Percentiles rank a stretch among this genome's conserved stretches.
Evolutionary conservation across 164 flowering plant genomes (phyloP).

Genomic region (Aristolochia fimbriata): DNA sequence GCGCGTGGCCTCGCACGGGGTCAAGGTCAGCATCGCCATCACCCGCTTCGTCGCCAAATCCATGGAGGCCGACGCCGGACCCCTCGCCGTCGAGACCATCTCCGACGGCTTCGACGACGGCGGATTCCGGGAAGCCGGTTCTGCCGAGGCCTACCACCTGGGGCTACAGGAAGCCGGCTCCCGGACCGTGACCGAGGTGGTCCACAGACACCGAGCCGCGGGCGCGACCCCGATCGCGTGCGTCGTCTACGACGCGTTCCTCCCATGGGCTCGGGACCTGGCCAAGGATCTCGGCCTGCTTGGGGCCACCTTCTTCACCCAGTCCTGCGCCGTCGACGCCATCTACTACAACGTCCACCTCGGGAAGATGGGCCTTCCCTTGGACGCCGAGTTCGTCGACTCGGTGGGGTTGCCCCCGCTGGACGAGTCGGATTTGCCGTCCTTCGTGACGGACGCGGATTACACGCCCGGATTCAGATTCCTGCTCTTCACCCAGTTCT

Average conservation of each 20-base stretch:
- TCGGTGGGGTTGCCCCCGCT: conserved; percentile 24
- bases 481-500: conserved; percentile 10
- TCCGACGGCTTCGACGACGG: conserved; percentile 14
- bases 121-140: conserved; percentile 1
- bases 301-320: conserved; percentile 44
- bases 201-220: conserved; percentile 6
- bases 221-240: conserved; percentile 10
- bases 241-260: conserved; percentile 32
- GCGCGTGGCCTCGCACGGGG: conserved; percentile 17
- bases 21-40: conserved; percentile 12
- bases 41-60: conserved; percentile 6
- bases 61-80: neutral
- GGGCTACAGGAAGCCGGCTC: conserved; percentile 8
- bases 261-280: conserved; percentile 37
- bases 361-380: conserved; percentile 10
- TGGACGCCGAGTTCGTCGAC: neutral
- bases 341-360: conserved; percentile 18
- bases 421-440: conserved; percentile 25
- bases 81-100: conserved; percentile 9
- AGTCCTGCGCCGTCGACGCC: conserved; percentile 23
- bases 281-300: conserved; percentile 18
- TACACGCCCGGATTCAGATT: conserved; percentile 8
- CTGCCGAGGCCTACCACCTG: conserved; percentile 4
- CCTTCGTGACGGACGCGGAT: conserved; percentile 10
- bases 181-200: conserved; percentile 14